A percentile compares a stretch with the other conserved stretches of the same genome.
Conservation (phyloP, 1,139 yeast species). For the Yamadazyma friedrichii region DNA sequence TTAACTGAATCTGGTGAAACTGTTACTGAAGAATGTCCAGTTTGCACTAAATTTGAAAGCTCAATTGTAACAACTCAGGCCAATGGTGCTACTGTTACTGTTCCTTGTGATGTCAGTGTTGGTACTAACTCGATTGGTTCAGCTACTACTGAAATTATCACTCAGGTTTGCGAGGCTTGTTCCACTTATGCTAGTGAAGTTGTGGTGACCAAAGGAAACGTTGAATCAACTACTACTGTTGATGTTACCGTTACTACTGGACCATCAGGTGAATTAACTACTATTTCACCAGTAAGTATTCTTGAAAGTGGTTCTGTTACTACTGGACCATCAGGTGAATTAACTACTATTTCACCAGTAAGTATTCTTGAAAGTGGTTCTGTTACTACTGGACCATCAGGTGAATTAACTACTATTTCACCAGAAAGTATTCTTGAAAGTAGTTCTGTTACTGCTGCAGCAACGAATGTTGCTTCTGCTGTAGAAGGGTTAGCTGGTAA, state of each 20-base stretch:
- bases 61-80: slow-evolving; percentile 2
- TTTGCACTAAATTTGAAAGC: slow-evolving; percentile 4
- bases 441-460: neutral
- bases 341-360: neutral
- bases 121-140: slow-evolving; percentile 14
- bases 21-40: slow-evolving; percentile 7
- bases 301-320: neutral
- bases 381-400: slow-evolving; percentile 3
- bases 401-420: slow-evolving; percentile 1
- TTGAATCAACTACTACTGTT: neutral
- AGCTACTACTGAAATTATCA: neutral
- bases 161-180: neutral
- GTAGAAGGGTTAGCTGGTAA: slow-evolving; percentile 1
- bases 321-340: neutral
- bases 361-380: neutral
- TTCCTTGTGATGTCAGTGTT: slow-evolving; percentile 12
- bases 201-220: neutral
- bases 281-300: neutral
- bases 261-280: neutral
- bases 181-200: neutral
- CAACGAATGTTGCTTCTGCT: neutral
- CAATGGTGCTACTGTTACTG: slow-evolving; percentile 4
- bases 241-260: slow-evolving; percentile 4
- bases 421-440: neutral
- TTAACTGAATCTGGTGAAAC: slow-evolving; percentile 45